phyloP scores from a whole-genome alignment of 805 yeast species.

The Cyberlindnera amylophila region DNA sequence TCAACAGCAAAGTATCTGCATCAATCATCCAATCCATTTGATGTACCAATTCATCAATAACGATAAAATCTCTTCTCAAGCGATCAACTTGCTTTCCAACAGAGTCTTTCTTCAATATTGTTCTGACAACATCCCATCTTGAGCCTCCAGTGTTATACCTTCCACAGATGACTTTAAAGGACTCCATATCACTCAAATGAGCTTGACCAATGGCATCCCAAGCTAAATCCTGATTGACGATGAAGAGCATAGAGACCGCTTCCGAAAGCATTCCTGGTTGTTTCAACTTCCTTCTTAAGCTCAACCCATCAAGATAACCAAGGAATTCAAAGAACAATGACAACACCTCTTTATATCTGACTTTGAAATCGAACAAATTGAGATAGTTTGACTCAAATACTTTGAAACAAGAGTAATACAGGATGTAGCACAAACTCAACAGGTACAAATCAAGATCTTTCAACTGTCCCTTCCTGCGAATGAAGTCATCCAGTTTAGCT shows the following conservation, averaged over 20 bases:
- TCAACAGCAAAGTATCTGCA: slow-evolving; percentile 11
- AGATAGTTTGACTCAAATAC: slow-evolving; percentile 14
- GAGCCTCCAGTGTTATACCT: slow-evolving; percentile 3
- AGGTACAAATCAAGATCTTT: slow-evolving; percentile 21
- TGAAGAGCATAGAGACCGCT: slow-evolving; percentile 18
- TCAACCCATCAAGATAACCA: slow-evolving; percentile 10
- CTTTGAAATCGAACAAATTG: slow-evolving; percentile 15
- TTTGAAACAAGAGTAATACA: slow-evolving; percentile 17
- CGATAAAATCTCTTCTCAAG: slow-evolving; percentile 10
- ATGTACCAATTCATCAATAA: slow-evolving; percentile 7
- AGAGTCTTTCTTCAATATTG: slow-evolving; percentile 2
- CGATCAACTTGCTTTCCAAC: background rate
- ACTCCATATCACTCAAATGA: slow-evolving; percentile 12
- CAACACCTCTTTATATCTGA: slow-evolving; percentile 12
- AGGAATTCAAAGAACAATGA: slow-evolving; percentile 17
- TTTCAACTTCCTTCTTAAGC: slow-evolving; percentile 11
- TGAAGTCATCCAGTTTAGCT: slow-evolving; percentile 16
- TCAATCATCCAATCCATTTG: slow-evolving; percentile 15
- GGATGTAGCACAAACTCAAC: slow-evolving; percentile 17
- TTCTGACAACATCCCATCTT: slow-evolving; percentile 12
- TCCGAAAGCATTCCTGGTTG: slow-evolving; percentile 16
- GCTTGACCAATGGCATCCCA: slow-evolving; percentile 15
- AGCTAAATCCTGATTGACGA: slow-evolving; percentile 6
- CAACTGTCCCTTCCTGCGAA: slow-evolving; percentile 19
- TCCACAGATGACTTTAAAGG: slow-evolving; percentile 14